Conservation (phyloP, 805 yeast genomes). For the Maudiozyma pseudohumilis region DNA sequence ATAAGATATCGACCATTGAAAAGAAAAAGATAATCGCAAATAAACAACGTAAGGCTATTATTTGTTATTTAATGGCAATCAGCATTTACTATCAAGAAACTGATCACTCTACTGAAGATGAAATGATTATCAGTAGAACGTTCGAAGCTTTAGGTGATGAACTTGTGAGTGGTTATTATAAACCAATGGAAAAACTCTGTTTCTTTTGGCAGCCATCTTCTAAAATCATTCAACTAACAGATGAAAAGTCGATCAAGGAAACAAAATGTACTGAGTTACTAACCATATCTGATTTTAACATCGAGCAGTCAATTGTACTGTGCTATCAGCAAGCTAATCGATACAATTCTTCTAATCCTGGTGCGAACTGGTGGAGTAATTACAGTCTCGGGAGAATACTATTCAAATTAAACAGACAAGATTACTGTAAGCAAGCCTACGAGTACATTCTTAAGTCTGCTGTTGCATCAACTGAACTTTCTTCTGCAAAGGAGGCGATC, state of each 20-base stretch:
- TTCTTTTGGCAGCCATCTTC: conserved; percentile 29
- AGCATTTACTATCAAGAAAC: conserved; percentile 5
- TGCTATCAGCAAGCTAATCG: conserved; percentile 18
- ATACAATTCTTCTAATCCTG: conserved; percentile 6
- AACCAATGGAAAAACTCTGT: conserved; percentile 57
- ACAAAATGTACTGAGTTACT: conserved; percentile 4
- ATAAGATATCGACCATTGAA: conserved; percentile 56
- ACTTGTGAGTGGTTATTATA: conserved; percentile 42
- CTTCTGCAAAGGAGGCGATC: conserved; percentile 41
- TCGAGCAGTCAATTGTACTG: conserved; percentile 23
- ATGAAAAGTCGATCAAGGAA: conserved; percentile 12
- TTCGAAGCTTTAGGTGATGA: conserved; percentile 19
- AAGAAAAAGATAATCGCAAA: conserved; percentile 51
- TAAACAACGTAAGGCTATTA: conserved; percentile 56
- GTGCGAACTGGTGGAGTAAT: conserved; percentile 48
- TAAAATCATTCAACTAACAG: conserved; percentile 11
- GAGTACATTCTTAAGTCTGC: conserved; percentile 37
- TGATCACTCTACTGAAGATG: conserved; percentile 9
- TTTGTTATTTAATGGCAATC: conserved; percentile 65
- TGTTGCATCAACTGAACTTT: conserved; percentile 28
- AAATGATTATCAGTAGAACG: conserved; percentile 10
- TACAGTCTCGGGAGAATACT: conserved; percentile 51
- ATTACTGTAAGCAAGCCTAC: conserved; percentile 7
- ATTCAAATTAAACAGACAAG: conserved; percentile 35
- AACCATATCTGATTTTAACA: conserved; percentile 23